Conservation (phyloP, 495 filamentous ascomycete genomes). For the Aspergillus sparsus region DNA sequence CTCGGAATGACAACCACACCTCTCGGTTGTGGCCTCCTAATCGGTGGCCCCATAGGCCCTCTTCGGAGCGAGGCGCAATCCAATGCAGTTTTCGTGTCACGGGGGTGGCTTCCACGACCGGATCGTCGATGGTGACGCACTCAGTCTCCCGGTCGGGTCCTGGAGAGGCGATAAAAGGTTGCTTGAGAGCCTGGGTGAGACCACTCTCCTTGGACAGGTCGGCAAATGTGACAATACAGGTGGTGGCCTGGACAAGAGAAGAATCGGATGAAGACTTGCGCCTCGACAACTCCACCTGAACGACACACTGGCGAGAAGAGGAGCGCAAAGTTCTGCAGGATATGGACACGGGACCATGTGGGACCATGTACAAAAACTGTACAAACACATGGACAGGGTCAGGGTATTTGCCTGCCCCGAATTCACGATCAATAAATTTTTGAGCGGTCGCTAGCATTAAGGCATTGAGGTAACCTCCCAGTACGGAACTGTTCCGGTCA, state of each 20-base stretch:
- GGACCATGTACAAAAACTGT: conserved; percentile 27
- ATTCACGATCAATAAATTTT: conserved; percentile 20
- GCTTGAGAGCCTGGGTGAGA: conserved; percentile 13
- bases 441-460: conserved; percentile 22
- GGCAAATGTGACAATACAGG: conserved; percentile 24
- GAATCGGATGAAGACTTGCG: background rate
- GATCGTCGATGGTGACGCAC: conserved; percentile 26
- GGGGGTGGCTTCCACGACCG: conserved; percentile 27
- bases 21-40: conserved; percentile 28
- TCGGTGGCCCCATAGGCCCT: conserved; percentile 29
- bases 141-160: conserved; percentile 23
- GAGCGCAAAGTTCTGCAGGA: conserved; percentile 18
- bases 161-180: background rate
- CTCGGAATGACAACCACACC: conserved; percentile 29
- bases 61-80: conserved; percentile 22
- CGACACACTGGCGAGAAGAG: conserved; percentile 26
- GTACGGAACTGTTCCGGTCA: conserved; percentile 24
- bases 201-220: conserved; percentile 24
- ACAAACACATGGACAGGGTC: conserved; percentile 28
- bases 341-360: conserved; percentile 18
- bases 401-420: conserved; percentile 17
- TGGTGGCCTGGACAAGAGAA: conserved; percentile 2
- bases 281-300: conserved; percentile 23
- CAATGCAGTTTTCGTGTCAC: conserved; percentile 27
- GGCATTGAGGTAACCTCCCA: conserved; percentile 27